A percentile compares a stretch with the other conserved stretches of the same genome.
phyloP scores from a whole-genome alignment of 805 yeast species.

The Wickerhamiella occidentalis region DNA sequence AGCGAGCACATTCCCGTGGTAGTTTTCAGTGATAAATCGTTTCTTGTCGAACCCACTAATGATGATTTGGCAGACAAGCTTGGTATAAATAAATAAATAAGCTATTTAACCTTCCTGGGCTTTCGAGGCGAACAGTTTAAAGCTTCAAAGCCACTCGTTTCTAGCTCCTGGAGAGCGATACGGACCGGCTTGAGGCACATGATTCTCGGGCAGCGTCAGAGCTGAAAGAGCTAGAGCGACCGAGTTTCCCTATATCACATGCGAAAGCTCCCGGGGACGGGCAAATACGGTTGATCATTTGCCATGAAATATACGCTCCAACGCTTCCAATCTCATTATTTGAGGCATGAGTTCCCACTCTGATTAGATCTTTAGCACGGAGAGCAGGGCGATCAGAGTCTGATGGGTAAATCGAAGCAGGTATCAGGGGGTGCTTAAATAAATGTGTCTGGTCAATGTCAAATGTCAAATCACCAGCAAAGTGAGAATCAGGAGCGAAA shows the following conservation, averaged over 20 bases:
- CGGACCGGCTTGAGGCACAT: not conserved
- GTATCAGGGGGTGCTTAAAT: constrained; percentile 1
- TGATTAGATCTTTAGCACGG: constrained; percentile 15
- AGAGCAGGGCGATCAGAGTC: constrained; percentile 15
- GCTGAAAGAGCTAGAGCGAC: not conserved
- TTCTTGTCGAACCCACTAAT: constrained; percentile 20
- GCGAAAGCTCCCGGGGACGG: not conserved
- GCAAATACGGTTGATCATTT: constrained; percentile 15
- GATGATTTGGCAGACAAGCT: constrained; percentile 17
- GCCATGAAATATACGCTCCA: constrained; percentile 21
- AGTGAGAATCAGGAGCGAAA: not conserved
- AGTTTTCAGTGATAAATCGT: constrained; percentile 17
- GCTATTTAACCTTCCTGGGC: not conserved
- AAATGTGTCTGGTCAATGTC: not conserved
- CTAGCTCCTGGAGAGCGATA: not conserved
- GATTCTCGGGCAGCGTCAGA: not conserved
- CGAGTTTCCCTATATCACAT: not conserved
- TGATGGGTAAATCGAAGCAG: constrained; percentile 13
- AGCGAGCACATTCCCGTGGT: constrained; percentile 20
- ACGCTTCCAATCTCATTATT: constrained; percentile 19
- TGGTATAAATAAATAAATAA: constrained; percentile 4
- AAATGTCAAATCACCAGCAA: not conserved
- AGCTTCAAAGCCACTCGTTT: too few species aligned
- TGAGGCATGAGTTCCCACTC: constrained; percentile 16
- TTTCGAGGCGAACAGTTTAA: too few species aligned